phyloP scores from a whole-genome alignment of 768 basidiomycete genomes.

The Hygrophorus russula region DNA sequence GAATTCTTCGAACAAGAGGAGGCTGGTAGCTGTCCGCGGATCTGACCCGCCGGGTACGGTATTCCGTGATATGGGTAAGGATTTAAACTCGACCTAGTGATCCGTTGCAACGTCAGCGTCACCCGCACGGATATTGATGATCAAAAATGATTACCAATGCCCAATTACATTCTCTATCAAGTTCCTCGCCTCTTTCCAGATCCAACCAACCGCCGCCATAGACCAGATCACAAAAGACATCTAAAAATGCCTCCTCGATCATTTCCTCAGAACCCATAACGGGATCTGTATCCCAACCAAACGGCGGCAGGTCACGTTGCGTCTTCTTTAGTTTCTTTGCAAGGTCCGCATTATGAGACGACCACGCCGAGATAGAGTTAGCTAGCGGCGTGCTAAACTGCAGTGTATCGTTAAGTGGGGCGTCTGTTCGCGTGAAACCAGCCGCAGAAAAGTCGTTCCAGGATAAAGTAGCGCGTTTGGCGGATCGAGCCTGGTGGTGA shows the following conservation, averaged over 20 bases:
- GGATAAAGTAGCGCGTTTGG: slow-evolving; percentile 74
- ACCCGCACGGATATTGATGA: neutral
- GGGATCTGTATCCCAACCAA: slow-evolving; percentile 89
- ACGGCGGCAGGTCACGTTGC: slow-evolving; percentile 70
- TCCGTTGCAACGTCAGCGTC: neutral
- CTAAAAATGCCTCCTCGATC: slow-evolving; percentile 85
- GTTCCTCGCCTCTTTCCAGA: slow-evolving; percentile 55
- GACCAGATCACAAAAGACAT: slow-evolving; percentile 73
- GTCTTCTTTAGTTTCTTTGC: slow-evolving; percentile 75
- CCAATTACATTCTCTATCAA: slow-evolving; percentile 87
- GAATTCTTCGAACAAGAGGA: slow-evolving; percentile 88
- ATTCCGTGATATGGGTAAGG: slow-evolving; percentile 37
- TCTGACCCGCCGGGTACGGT: slow-evolving; percentile 33
- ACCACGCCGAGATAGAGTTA: slow-evolving; percentile 56
- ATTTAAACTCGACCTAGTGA: slow-evolving; percentile 76
- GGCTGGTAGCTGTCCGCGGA: slow-evolving; percentile 59
- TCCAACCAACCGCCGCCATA: slow-evolving; percentile 85
- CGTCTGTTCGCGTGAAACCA: slow-evolving; percentile 76
- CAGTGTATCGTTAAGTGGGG: slow-evolving; percentile 67
- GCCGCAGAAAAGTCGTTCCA: slow-evolving; percentile 85
- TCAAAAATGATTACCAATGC: slow-evolving; percentile 52
- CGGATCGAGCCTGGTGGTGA: slow-evolving; percentile 38
- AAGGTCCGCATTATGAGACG: slow-evolving; percentile 60
- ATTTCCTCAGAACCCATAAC: slow-evolving; percentile 68
- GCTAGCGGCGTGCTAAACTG: slow-evolving; percentile 54